These are phyloP conservation scores for Candida sanyaensis DNA, from an alignment of 1,139 yeast species.

Conservation along the genomic window DNA sequence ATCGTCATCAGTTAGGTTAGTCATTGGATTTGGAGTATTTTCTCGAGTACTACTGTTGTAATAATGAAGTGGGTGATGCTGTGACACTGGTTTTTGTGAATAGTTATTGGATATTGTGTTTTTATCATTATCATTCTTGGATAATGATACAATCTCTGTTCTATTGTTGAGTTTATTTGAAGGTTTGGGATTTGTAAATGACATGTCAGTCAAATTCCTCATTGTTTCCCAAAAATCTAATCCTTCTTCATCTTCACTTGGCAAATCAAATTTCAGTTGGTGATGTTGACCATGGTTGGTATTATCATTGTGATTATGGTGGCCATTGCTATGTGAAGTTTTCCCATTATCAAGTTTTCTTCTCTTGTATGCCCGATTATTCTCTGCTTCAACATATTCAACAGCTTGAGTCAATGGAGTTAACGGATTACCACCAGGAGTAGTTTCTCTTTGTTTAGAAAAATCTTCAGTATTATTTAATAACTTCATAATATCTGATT, in stretches of 20 bases:
- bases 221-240: slow-evolving; percentile 73
- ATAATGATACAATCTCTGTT: slow-evolving; percentile 4
- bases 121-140: slow-evolving; percentile 46
- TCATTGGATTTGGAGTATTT: slow-evolving; percentile 4
- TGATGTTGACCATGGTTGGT: too few relatives aligned
- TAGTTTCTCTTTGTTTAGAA: slow-evolving; percentile 8
- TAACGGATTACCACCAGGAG: slow-evolving; percentile 25
- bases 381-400: slow-evolving; percentile 48
- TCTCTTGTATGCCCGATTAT: slow-evolving; percentile 18
- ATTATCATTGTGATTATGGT: neutral
- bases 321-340: slow-evolving; percentile 9
- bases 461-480: slow-evolving; percentile 27
- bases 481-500: slow-evolving; percentile 43
- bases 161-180: neutral
- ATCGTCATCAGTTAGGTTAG: neutral
- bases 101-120: slow-evolving; percentile 5
- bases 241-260: slow-evolving; percentile 39
- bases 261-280: slow-evolving; percentile 14
- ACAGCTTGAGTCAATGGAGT: slow-evolving; percentile 49
- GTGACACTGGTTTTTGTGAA: slow-evolving; percentile 41
- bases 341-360: slow-evolving; percentile 6
- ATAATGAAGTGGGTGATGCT: slow-evolving; percentile 43
- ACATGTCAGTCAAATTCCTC: slow-evolving; percentile 46
- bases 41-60: slow-evolving; percentile 7
- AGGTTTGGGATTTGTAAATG: slow-evolving; percentile 17